Evolutionary conservation across 495 filamentous ascomycete species (phyloP), one percentile per base, ranked within the genome.

Genomic region (Hamigera avellanea): DNA sequence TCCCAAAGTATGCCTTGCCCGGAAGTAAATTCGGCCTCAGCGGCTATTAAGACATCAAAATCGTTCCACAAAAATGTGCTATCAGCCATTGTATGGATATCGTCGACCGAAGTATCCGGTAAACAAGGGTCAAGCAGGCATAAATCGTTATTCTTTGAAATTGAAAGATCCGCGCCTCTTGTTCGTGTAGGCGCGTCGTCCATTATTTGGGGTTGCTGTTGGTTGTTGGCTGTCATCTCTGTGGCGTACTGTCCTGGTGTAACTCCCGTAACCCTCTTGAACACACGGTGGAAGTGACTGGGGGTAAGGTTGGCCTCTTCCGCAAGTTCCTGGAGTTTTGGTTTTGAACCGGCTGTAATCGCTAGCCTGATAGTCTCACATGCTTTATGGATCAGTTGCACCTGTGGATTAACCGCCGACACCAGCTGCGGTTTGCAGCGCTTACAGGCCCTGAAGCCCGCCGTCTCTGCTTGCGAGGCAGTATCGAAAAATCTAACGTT

Each of bases 231-330:
- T 30, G 25, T 12, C 7, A 7, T 26, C 7, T 12, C 6, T 30
- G 34, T 44, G 9, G 44, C 41, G 54, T 75, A 80, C 41, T 70
- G 63, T 21, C 75, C 74, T n/a, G 75, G 71, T 42, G 75, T 79
- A 14, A 76, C 53, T 38, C 77, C 72, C 48, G 64, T 70, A 2
- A 61, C 60, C 37, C 73, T 67, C 54, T 72, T 78, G 40, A 78
- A 75, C 25, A 80, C 54, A 19, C 79, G 72, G 46, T 73, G 75
- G 43, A 81, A 76, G 51, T 80, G 71, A 46, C 75, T 69, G 31
- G 74, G 59, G 13, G 73, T 77, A 39, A 78, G 47, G 2, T 64
- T 62, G 13, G 68, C 75, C 40, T 57, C 60, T 35, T 52, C 57
- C 13, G 77, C 75, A 36, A 81, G 49, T 16, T 66, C 58, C 15